Evolutionary conservation across 2,329 filamentous ascomycete genomes (phyloP), one percentile per base, ranked within the genome.

Genomic region (Xylariaceae sp.): DNA sequence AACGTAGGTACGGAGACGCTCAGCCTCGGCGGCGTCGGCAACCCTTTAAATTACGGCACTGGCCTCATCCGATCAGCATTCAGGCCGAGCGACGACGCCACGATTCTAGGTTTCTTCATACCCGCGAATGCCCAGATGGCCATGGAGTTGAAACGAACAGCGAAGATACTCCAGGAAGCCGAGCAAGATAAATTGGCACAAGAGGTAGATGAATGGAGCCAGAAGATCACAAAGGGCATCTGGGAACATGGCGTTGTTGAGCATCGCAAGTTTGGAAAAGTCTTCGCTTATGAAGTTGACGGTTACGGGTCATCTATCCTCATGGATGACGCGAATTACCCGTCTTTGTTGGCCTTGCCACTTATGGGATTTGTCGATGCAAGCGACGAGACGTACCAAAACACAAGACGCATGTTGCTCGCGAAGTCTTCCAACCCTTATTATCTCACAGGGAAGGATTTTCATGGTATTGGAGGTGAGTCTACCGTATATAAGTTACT

Each of bases 51-150:
- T 63, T 80, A 77, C 62, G 89, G 85, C 19, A 96, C 94, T 0
- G 91, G 90, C 0, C 80, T 99, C 1, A 80, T 97, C 47, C 84
- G 94, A 55, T 95, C 89, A 41, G 92, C 94, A 0, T 99, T 99
- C 74, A 83, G 94, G 1, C 94, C 94, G 3, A 95, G 89, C 60
- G 94, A 99, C 65, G 94, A 99, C 70, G 90, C 94, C 2, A 95
- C 91, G 0, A 96, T 94, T 39, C 77, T 99, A 2, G 91, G 91
- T 44, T 99, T 90, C 76, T 89, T 96, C 69, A 95, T 99, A 62
- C 94, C 94, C 0, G 86, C 89, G 39, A 99, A 99, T 68, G 94
- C 94, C 29, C 92, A 95, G 86, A 96, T 99, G 80, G 86, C 90
- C 2, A 88, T 92, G 0, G 91, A 99, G 71, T 77, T 99, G 30